phyloP scores from a whole-genome alignment of 23 red algal species.

The Chondrus crispus region DNA sequence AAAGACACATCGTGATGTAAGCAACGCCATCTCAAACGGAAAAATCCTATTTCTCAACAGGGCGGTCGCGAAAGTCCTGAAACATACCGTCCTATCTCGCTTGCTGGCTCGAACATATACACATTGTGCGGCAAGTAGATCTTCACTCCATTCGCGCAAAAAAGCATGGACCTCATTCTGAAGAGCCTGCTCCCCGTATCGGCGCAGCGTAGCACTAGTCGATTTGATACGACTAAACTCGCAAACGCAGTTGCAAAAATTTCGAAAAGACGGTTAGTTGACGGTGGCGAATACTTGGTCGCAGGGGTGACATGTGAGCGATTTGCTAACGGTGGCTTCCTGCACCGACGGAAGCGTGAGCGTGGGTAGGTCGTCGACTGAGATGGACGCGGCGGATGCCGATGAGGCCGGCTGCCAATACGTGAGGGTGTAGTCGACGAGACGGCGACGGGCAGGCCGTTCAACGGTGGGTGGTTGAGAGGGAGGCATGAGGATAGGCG shows the following conservation, averaged over 20 bases:
- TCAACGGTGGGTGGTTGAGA: not conserved
- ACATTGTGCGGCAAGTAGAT: not conserved
- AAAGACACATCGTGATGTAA: no score
- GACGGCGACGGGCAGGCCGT: not conserved
- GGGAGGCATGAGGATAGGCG: no score
- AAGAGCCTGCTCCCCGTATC: conserved; percentile 32
- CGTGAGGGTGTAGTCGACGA: not conserved
- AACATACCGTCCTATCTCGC: conserved; percentile 5
- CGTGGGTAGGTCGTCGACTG: not conserved
- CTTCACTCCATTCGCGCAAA: not conserved
- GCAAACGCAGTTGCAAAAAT: no score
- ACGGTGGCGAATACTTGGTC: no score
- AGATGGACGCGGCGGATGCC: no score
- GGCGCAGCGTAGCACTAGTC: conserved; percentile 36
- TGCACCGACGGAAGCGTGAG: no score
- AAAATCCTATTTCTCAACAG: no score
- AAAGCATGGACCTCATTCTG: conserved; percentile 18
- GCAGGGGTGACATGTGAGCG: no score
- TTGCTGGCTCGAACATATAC: conserved; percentile 14
- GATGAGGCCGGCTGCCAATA: not conserved
- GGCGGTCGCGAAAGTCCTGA: not conserved
- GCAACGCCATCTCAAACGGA: no score
- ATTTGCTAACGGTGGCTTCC: no score
- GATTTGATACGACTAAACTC: conserved; percentile 16
- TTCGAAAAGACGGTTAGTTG: no score